Percentiles rank a stretch among this genome's conserved stretches.
Evolutionary conservation across 2,329 filamentous ascomycete species (phyloP).

Genomic region (Sclerotinia trifoliorum): DNA sequence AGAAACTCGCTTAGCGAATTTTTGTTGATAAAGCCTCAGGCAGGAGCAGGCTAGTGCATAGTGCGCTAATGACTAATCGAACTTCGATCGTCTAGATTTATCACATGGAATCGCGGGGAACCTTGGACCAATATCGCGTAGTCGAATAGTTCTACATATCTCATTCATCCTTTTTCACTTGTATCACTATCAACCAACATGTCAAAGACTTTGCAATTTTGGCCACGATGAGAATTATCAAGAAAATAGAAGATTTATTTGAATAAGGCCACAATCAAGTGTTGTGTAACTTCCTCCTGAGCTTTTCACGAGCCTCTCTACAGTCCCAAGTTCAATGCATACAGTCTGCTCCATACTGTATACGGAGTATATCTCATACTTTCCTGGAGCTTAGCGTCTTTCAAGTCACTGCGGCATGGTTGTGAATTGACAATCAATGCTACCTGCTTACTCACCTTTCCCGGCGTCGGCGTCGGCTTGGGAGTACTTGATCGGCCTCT

Average conservation of each 20-base stretch:
- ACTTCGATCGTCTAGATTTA: too few species aligned
- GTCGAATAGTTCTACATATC: too few species aligned
- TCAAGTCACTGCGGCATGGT: background rate
- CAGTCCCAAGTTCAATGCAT: background rate
- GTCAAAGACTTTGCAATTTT: background rate
- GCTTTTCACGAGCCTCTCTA: background rate
- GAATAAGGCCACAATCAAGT: background rate
- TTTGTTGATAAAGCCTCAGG: constrained; percentile 17
- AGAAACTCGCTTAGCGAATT: constrained; percentile 21
- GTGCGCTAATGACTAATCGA: too few species aligned
- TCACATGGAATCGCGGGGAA: background rate
- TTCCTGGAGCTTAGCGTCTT: background rate
- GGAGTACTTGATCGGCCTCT: too few species aligned
- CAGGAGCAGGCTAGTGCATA: too few species aligned
- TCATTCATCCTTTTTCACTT: background rate
- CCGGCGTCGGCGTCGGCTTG: too few species aligned
- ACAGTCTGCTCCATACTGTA: background rate
- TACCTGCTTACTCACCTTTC: too few species aligned
- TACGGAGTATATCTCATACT: background rate
- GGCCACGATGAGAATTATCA: background rate
- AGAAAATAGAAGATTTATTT: background rate
- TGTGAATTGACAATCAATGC: too few species aligned
- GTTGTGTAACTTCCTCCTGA: background rate
- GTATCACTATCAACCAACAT: background rate
- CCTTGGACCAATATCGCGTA: background rate